phyloP scores from a whole-genome alignment of 306 rosid genomes.

The Ceratonia siliqua region DNA sequence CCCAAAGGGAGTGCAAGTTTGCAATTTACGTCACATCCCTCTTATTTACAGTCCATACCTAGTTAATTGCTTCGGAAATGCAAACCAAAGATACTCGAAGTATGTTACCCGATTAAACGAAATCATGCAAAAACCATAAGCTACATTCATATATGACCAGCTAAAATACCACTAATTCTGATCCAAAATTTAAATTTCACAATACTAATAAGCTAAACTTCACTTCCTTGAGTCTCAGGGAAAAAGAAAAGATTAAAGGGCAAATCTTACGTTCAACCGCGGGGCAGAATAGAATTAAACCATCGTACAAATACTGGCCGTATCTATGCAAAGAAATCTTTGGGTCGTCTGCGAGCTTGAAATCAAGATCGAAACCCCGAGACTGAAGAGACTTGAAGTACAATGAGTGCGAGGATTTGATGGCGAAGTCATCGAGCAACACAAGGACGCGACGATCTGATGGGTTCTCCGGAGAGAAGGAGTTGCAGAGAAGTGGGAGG shows the following conservation, averaged over 20 bases:
- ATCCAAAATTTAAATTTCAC: slow-evolving; percentile 3
- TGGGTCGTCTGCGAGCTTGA: slow-evolving; percentile 94
- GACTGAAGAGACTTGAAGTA: slow-evolving; percentile 83
- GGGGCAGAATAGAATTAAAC: slow-evolving; percentile 77
- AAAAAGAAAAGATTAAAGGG: not conserved
- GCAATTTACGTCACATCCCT: not conserved
- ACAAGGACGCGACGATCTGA: slow-evolving; percentile 81
- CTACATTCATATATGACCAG: not conserved
- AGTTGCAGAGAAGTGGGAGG: slow-evolving; percentile 57
- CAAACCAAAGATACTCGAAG: not conserved
- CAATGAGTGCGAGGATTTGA: slow-evolving; percentile 85
- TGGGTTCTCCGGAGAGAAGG: slow-evolving; percentile 76
- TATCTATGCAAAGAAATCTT: slow-evolving; percentile 76
- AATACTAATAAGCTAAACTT: not conserved
- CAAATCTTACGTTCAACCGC: slow-evolving; percentile 70
- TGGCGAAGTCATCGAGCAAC: slow-evolving; percentile 79
- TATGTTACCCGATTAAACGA: not conserved
- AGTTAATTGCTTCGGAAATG: not conserved
- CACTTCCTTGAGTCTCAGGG: not conserved
- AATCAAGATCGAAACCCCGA: slow-evolving; percentile 88
- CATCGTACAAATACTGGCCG: slow-evolving; percentile 87
- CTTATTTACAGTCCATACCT: not conserved
- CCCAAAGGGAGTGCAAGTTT: not conserved
- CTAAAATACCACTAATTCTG: not conserved
- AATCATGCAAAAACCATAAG: not conserved